Conservation (phyloP, 805 yeast genomes). For the Brettanomyces anomalus region DNA sequence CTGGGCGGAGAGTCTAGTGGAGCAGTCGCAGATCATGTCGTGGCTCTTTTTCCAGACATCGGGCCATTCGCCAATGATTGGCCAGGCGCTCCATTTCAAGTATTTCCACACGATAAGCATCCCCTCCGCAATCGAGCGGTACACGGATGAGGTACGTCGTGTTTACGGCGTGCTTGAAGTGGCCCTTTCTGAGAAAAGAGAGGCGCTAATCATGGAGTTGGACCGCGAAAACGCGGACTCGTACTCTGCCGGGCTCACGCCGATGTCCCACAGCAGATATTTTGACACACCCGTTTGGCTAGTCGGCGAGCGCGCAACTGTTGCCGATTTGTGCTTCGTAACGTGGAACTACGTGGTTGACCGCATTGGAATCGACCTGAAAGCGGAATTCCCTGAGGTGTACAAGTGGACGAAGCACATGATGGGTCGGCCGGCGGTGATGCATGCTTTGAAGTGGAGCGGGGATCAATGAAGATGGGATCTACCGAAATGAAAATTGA, state of each 20-base stretch:
- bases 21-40: constrained; percentile 74
- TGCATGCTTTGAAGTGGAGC: constrained; percentile 64
- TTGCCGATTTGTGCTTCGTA: constrained; percentile 87
- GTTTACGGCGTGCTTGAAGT: constrained; percentile 92
- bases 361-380: constrained; percentile 80
- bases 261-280: constrained; percentile 73
- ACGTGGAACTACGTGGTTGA: constrained; percentile 97
- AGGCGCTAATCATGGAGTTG: constrained; percentile 79
- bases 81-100: constrained; percentile 90
- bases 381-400: constrained; percentile 87
- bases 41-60: constrained; percentile 95
- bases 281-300: constrained; percentile 94
- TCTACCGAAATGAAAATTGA: no score
- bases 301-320: constrained; percentile 74
- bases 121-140: constrained; percentile 83
- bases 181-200: constrained; percentile 90
- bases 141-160: constrained; percentile 85
- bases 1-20: constrained; percentile 71
- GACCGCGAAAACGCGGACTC: constrained; percentile 84
- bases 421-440: constrained; percentile 92
- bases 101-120: constrained; percentile 82
- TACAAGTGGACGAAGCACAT: constrained; percentile 92
- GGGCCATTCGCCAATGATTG: constrained; percentile 98
- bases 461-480: no score
- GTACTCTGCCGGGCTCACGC: constrained; percentile 81